Conservation (phyloP, 306 rosid species). For the Sechiopsis laciniata region DNA sequence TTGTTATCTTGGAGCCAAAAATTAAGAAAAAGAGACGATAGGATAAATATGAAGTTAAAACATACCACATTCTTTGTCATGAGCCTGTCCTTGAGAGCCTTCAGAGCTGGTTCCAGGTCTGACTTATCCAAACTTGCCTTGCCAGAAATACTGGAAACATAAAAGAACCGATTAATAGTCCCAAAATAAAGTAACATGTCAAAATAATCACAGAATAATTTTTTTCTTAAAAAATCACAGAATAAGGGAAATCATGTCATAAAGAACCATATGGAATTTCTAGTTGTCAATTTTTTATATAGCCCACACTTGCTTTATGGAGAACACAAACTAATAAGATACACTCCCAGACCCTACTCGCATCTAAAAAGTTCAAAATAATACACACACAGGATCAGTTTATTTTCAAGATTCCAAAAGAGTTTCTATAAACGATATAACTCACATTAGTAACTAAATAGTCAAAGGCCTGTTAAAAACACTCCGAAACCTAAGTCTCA, state of each 20-base stretch:
- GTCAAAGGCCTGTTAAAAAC: background rate
- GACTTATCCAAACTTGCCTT: slow-evolving; percentile 91
- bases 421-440: background rate
- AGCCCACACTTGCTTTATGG: background rate
- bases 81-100: slow-evolving; percentile 90
- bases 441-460: background rate
- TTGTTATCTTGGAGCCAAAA: slow-evolving; percentile 18
- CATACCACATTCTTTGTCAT: slow-evolving; percentile 99
- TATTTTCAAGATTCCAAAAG: background rate
- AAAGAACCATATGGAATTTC: background rate
- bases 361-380: background rate
- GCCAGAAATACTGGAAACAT: slow-evolving; percentile 76
- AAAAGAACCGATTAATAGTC: slow-evolving; percentile 10
- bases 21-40: slow-evolving; percentile 13
- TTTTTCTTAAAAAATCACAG: background rate
- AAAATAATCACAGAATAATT: slow-evolving; percentile 13
- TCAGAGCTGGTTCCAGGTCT: slow-evolving; percentile 93
- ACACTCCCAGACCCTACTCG: background rate
- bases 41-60: slow-evolving; percentile 2
- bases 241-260: background rate
- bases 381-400: background rate
- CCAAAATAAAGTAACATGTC: background rate
- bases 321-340: slow-evolving; percentile 1
- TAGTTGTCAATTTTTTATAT: background rate
- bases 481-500: background rate